Conservation (phyloP, 73 alveolate species). For the Paraurostyla sp. region DNA sequence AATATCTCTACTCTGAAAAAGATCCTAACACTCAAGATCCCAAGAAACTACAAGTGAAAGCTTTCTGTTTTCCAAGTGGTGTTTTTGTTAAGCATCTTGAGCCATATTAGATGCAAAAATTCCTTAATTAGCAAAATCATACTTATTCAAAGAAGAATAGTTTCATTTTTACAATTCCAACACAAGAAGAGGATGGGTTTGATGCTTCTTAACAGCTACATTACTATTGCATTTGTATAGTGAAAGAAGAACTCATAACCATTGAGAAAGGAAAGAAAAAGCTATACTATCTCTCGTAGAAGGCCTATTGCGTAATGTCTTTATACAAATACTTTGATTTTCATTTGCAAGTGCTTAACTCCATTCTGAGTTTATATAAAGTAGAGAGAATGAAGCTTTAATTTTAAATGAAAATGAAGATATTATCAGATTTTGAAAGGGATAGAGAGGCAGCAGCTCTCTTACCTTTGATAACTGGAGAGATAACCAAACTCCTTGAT, state of each 20-base stretch:
- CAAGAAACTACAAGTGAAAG: neutral
- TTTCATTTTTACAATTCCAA: neutral
- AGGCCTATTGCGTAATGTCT: constrained; percentile 26
- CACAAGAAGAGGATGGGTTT: neutral
- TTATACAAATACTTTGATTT: neutral
- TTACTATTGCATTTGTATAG: neutral
- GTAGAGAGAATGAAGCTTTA: neutral
- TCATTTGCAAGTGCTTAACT: neutral
- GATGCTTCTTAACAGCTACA: neutral
- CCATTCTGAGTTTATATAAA: neutral
- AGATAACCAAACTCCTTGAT: neutral
- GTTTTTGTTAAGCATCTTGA: neutral
- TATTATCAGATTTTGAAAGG: neutral
- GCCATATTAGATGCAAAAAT: too few species aligned
- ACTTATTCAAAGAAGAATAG: neutral
- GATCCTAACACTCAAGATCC: neutral
- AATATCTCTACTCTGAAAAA: neutral
- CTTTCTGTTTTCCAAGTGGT: constrained; percentile 29
- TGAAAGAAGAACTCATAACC: neutral
- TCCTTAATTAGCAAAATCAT: neutral
- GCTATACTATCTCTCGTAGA: neutral
- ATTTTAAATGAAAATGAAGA: neutral
- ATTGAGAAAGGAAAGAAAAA: neutral
- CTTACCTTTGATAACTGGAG: constrained; percentile 3
- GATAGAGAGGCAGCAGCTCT: neutral